Conservation (phyloP, 140 eudicot genomes). For the Flaveria floridana region DNA sequence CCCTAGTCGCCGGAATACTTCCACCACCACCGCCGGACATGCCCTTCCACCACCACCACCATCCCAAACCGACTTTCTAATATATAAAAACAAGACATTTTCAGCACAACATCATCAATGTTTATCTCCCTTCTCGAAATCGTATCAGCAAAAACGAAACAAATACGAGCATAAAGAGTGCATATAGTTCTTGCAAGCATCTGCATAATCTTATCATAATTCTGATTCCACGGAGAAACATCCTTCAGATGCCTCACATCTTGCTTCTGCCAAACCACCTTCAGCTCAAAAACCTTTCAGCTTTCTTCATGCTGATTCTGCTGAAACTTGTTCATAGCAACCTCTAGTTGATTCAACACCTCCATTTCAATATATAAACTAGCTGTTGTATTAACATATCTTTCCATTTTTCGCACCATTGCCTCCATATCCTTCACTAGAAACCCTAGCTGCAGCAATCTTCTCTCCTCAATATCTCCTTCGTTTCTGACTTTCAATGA, state of each 20-base stretch:
- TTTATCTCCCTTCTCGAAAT: constrained; percentile 34
- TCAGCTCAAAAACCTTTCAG: constrained; percentile 69
- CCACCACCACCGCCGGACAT: too few species aligned
- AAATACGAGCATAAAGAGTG: constrained; percentile 60
- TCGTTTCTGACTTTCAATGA: too few species aligned
- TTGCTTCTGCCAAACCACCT: constrained; percentile 75
- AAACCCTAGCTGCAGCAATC: constrained; percentile 43
- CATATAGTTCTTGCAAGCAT: constrained; percentile 75
- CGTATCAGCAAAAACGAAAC: constrained; percentile 51
- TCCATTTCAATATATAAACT: constrained; percentile 69
- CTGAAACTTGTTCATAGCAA: constrained; percentile 56
- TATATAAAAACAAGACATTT: too few species aligned
- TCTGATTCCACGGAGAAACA: constrained; percentile 74
- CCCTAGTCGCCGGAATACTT: too few species aligned
- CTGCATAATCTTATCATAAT: constrained; percentile 74
- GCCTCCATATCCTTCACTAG: constrained; percentile 89
- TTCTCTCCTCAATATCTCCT: too few species aligned
- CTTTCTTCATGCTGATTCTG: constrained; percentile 66
- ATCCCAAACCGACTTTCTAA: too few species aligned
- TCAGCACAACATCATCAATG: too few species aligned
- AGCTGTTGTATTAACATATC: constrained; percentile 63
- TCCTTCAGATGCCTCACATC: constrained; percentile 71
- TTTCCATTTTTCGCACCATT: constrained; percentile 76
- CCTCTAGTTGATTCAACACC: constrained; percentile 70
- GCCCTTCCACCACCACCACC: too few species aligned